Evolutionary conservation across 1,139 yeast genomes (phyloP).

Genomic region (Eremothecium gossypii): DNA sequence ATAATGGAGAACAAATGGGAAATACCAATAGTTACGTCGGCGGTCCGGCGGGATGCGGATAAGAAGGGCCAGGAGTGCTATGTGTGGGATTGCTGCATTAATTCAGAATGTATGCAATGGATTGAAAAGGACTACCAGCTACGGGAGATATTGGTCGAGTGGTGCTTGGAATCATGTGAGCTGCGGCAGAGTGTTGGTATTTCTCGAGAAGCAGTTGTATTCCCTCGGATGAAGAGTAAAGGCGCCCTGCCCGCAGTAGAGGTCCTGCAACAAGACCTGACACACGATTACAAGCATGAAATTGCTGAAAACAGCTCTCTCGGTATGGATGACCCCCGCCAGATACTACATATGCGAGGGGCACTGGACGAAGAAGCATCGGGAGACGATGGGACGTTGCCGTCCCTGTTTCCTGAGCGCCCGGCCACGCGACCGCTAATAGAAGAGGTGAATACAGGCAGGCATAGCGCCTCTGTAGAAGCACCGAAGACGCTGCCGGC

Average conservation of each 20-base stretch:
- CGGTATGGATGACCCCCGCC: constrained; percentile 12
- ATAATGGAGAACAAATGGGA: constrained; percentile 75
- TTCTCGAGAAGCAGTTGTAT: constrained; percentile 33
- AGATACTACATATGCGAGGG: constrained; percentile 14
- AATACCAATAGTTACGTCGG: constrained; percentile 66
- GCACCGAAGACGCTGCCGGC: background rate
- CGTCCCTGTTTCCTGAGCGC: constrained; percentile 15
- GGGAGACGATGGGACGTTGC: constrained; percentile 10
- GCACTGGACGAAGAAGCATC: constrained; percentile 9
- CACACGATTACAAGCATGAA: constrained; percentile 12
- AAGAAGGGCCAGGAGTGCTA: constrained; percentile 58
- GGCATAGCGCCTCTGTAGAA: constrained; percentile 1
- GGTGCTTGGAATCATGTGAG: constrained; percentile 60
- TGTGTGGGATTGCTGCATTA: constrained; percentile 71
- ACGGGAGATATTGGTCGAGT: constrained; percentile 32
- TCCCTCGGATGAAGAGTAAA: constrained; percentile 56
- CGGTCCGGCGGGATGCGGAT: constrained; percentile 45
- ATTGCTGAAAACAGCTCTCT: constrained; percentile 11
- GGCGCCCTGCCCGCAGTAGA: constrained; percentile 35
- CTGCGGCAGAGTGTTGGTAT: constrained; percentile 37
- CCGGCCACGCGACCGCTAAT: constrained; percentile 13
- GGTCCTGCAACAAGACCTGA: constrained; percentile 14
- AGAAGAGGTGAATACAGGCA: constrained; percentile 13
- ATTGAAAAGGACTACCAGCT: constrained; percentile 40
- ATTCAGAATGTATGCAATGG: constrained; percentile 54